Conservation (phyloP, 257 asterid genomes). For the Gynochthodes officinalis region DNA sequence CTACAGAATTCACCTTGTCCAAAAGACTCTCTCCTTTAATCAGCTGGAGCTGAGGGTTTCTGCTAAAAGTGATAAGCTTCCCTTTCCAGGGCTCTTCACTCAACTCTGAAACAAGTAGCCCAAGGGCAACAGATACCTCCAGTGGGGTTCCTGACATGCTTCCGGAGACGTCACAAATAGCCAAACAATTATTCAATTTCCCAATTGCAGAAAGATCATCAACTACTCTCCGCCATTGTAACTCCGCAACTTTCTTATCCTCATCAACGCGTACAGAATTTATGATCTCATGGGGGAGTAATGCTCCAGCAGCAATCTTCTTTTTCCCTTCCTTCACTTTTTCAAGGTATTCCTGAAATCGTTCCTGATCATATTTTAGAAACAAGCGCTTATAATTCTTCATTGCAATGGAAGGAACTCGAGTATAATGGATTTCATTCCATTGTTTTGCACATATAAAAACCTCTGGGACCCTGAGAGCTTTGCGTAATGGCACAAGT, state of each 20-base stretch:
- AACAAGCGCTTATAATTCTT: constrained; percentile 37
- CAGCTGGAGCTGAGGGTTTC: constrained; percentile 34
- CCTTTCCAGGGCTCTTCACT: constrained; percentile 65
- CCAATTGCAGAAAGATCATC: constrained; percentile 45
- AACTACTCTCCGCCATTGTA: constrained; percentile 54
- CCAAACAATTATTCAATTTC: constrained; percentile 42
- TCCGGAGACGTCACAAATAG: constrained; percentile 49
- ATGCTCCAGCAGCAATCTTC: constrained; percentile 52
- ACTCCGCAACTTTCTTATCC: constrained; percentile 36
- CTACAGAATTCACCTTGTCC: constrained; percentile 30
- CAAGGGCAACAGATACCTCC: constrained; percentile 55
- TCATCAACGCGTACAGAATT: constrained; percentile 15
- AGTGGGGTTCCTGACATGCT: constrained; percentile 46
- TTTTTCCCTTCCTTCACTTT: constrained; percentile 46
- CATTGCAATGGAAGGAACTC: constrained; percentile 55
- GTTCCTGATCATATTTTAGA: constrained; percentile 30
- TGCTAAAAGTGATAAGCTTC: constrained; percentile 44
- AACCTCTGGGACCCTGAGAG: constrained; percentile 44
- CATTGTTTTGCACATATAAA: constrained; percentile 48
- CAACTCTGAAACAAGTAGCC: constrained; percentile 44
- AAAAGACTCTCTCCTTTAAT: constrained; percentile 32
- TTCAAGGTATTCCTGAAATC: constrained; percentile 38
- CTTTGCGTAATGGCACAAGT: constrained; percentile 47
- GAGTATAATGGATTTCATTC: constrained; percentile 31
- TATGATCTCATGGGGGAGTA: constrained; percentile 55